Evolutionary conservation across 176 grass and related monocot species (phyloP).

Genomic region (Carex cristatella): DNA sequence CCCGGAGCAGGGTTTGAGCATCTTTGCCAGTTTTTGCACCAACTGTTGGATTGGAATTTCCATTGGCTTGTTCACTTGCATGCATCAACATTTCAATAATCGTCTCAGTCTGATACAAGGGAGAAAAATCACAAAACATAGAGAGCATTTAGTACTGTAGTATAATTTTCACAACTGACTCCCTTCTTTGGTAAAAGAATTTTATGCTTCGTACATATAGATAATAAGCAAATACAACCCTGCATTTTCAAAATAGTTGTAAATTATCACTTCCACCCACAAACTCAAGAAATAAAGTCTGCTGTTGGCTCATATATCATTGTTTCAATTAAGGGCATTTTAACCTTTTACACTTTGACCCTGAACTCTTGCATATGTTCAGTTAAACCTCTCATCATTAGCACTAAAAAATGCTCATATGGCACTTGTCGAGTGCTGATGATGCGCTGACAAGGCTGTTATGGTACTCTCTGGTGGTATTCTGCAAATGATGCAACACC

Average conservation of each 20-base stretch:
- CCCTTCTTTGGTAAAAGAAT: not conserved
- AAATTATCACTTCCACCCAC: not conserved
- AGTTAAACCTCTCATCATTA: not conserved
- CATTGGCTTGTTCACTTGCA: slow-evolving; percentile 59
- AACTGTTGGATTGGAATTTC: slow-evolving; percentile 35
- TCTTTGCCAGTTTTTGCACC: slow-evolving; percentile 45
- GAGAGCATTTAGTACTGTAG: not conserved
- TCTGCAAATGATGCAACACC: not conserved
- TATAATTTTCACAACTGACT: not conserved
- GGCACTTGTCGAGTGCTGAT: not conserved
- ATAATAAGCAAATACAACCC: not conserved
- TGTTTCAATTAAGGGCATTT: not conserved
- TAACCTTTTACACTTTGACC: not conserved
- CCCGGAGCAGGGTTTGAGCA: slow-evolving; percentile 71
- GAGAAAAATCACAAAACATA: slow-evolving; percentile 4
- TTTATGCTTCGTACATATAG: not conserved
- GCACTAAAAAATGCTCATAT: not conserved
- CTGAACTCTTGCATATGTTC: not conserved
- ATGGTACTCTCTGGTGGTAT: not conserved
- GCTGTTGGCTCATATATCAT: not conserved
- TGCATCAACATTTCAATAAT: slow-evolving; percentile 76
- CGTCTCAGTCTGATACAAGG: slow-evolving; percentile 51
- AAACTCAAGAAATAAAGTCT: not conserved
- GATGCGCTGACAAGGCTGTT: not conserved
- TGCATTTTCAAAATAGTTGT: not conserved